Conservation (phyloP, 306 rosid species). For the Vicia villosa region DNA sequence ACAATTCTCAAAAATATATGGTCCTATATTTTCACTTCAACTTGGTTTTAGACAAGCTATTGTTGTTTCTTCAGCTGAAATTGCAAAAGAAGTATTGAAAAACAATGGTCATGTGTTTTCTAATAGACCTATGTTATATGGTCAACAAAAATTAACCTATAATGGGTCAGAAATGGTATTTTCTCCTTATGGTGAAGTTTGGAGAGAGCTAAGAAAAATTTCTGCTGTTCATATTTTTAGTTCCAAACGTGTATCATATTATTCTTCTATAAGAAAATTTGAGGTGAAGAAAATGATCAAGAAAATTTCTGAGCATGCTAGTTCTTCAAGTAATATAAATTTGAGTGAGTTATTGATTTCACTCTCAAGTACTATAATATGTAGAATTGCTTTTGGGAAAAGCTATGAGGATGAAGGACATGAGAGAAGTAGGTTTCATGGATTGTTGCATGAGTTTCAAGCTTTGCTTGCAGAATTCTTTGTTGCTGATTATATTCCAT, state of each 20-base stretch:
- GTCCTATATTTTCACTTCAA: constrained; percentile 48
- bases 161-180: constrained; percentile 43
- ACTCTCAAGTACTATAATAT: constrained; percentile 34
- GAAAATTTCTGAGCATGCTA: constrained; percentile 7
- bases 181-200: constrained; percentile 38
- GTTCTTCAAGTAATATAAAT: neutral
- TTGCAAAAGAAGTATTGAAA: constrained; percentile 32
- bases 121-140: constrained; percentile 33
- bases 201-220: constrained; percentile 50
- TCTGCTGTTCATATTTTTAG: constrained; percentile 42
- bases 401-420: constrained; percentile 21
- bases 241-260: constrained; percentile 23
- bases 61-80: constrained; percentile 33
- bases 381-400: constrained; percentile 49
- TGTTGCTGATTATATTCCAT: constrained; percentile 41
- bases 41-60: constrained; percentile 35
- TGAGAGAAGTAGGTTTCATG: constrained; percentile 29
- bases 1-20: constrained; percentile 39
- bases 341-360: constrained; percentile 18
- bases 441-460: constrained; percentile 29
- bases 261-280: constrained; percentile 3
- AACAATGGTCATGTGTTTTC: constrained; percentile 32
- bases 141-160: constrained; percentile 36
- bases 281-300: constrained; percentile 8
- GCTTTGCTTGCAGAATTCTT: neutral